Evolutionary conservation across 306 rosid species (phyloP), one percentile per base, ranked within the genome.

Genomic region (Lagenaria siceraria): DNA sequence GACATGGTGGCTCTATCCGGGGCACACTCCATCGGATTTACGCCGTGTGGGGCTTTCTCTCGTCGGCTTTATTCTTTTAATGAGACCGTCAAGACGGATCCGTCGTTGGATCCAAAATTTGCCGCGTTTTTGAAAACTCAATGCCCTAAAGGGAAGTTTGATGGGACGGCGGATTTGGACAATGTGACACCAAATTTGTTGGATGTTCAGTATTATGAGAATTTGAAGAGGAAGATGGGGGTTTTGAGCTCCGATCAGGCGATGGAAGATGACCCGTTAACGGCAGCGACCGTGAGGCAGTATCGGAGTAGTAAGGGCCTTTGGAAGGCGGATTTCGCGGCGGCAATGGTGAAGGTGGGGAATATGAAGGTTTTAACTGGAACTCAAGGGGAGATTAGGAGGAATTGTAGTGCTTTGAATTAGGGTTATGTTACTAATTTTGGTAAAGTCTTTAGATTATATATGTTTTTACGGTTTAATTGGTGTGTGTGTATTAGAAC

Each of bases 291-390:
- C 25, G 79, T 76, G 70, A 59, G 55, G 3, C 2, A 27, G 2
- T 76, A 76, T 24, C 25, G 33, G 29, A 59, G 18, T n/a, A 59
- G 48, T 15, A 42, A 18, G 25, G 59, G 55, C 43, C 71, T 76
- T 24, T 76, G 79, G 79, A 42, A n/a, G 56, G 71, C 71, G 29
- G 79, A 76, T 59, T 76, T 76, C 12, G 27, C 29, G 8, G 71
- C 79, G 27, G 79, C 79, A 4, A 76, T 76, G 79, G 79, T 76
- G 55, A 38, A 56, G 15, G 46, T 76, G 58, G 79, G 79, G 25
- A 59, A 24, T 2, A n/a, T 76, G 33, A 25, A 42, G n/a, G 79
- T 76, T 36, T 29, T 76, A 43, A 59, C 79, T 4, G 71, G 79
- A 40, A 36, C 42, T 2, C 27, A 56, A 18, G 79, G 79, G 17